Base-by-base conservation (phyloP, 371 early-diverging fungal genomes). In the Actinomortierella wolfii region DNA sequence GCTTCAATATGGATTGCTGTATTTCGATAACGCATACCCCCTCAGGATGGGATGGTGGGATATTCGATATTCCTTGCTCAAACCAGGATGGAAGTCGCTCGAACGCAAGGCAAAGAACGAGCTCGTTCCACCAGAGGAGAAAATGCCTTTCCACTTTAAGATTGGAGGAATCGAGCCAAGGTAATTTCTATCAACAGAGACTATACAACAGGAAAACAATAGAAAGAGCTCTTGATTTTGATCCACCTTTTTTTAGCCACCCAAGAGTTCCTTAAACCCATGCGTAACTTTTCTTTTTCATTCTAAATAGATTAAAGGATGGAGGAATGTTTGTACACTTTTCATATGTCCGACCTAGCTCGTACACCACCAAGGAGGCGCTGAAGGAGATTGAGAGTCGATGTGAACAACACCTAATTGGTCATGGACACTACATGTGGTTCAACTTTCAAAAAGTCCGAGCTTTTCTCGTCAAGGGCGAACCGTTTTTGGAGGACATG, bases 401-500 rank as follows among this genome's bases (percentile, higher is more conserved):
- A 23, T 70, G 76, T 26, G 65, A 77, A 45, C 48, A 57, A 23
- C 70, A 82, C 51, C 70, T 89, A 39, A 47, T 65, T 14, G 49
- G 71, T 5, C 62, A 83, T 6, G 68, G 67, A 21, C 76, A 74
- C 8, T 78, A 83, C 24, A 82, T 83, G 39, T 87, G 86, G 71
- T 89, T 85, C 61, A 89, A 85, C 44, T 61, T 90, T 17, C 82
- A 81, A 59, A 83, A 80, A 2, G 71, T 85, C 0, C 81, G 88
- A 46, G 83, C 86, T 0, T 86, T 92, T 57, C 67, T 84, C 9
- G 88, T 89, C 52, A 85, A 88, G 54, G 96, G 95, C 1, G 64
- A 78, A n/a, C 95, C 95, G 3, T 96, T 92, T 62, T 76, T 92
- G 20, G 97, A 96, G 59, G 97, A 96, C 64, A 85, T 96, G 68